Evolutionary conservation across 108 stramenopile genomes (phyloP).

Genomic region (Skeletonema potamos): DNA sequence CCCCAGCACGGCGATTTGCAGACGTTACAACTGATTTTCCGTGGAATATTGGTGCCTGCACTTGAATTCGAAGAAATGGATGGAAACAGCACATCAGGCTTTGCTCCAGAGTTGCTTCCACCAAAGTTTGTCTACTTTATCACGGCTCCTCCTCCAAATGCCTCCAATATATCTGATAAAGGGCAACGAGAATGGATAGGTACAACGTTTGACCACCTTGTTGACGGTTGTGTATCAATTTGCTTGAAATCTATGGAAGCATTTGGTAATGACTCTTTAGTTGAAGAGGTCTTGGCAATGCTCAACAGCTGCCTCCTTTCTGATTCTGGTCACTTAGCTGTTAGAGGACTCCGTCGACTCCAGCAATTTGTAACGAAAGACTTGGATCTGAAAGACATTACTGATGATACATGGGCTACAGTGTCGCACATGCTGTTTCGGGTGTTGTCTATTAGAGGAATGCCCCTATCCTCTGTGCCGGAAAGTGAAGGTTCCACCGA

Average conservation of each 20-base stretch:
- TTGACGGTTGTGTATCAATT: slow-evolving; percentile 79
- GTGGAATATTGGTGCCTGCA: slow-evolving; percentile 79
- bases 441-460: slow-evolving; percentile 62
- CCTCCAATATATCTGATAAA: slow-evolving; percentile 9
- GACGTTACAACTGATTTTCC: slow-evolving; percentile 78
- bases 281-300: slow-evolving; percentile 84
- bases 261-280: slow-evolving; percentile 62
- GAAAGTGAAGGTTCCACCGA: slow-evolving; percentile 34
- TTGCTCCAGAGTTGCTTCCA: slow-evolving; percentile 57
- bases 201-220: slow-evolving; percentile 75
- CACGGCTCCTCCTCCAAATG: slow-evolving; percentile 29
- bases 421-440: slow-evolving; percentile 82
- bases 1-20: slow-evolving; percentile 61
- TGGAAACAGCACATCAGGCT: slow-evolving; percentile 42
- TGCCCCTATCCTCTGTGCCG: slow-evolving; percentile 42
- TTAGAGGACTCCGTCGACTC: slow-evolving; percentile 69
- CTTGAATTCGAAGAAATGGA: slow-evolving; percentile 79
- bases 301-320: slow-evolving; percentile 82
- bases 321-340: slow-evolving; percentile 75
- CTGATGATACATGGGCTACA: slow-evolving; percentile 83
- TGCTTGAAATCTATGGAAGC: slow-evolving; percentile 62
- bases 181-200: slow-evolving; percentile 64
- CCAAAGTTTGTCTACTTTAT: slow-evolving; percentile 75
- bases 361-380: slow-evolving; percentile 76
- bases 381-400: slow-evolving; percentile 48